These are phyloP conservation scores for Penicillium dipodomyicola DNA, from an alignment of 495 filamentous ascomycete species.

Conservation along the genomic window DNA sequence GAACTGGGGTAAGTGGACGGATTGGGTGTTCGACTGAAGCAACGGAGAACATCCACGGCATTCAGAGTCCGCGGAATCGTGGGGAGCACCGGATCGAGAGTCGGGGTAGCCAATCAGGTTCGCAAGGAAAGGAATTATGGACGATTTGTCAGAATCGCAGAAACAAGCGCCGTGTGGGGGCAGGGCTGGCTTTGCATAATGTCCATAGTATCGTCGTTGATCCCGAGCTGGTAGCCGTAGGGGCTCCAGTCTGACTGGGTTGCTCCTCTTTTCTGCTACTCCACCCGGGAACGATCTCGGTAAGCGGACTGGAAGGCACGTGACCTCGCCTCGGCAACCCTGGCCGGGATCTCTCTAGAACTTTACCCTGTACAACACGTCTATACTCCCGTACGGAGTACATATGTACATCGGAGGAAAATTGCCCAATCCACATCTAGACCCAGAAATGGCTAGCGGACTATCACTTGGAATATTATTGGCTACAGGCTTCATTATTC, in stretches of 20 bases:
- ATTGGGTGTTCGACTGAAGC: constrained; percentile 14
- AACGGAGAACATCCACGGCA: constrained; percentile 43
- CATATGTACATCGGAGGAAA: not conserved
- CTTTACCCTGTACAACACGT: too few relatives aligned
- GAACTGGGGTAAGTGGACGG: constrained; percentile 29
- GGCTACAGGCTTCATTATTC: not conserved
- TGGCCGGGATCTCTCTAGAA: constrained; percentile 28
- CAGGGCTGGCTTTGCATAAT: constrained; percentile 3
- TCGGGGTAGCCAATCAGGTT: constrained; percentile 18
- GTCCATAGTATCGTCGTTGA: constrained; percentile 27
- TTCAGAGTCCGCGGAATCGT: constrained; percentile 41
- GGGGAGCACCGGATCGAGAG: constrained; percentile 18
- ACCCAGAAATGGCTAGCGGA: not conserved
- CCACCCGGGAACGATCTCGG: constrained; percentile 32
- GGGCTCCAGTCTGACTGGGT: not conserved
- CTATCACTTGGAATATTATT: not conserved
- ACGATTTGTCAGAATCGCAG: constrained; percentile 7
- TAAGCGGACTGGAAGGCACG: constrained; percentile 35
- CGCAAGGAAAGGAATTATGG: constrained; percentile 5
- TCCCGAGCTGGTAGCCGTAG: constrained; percentile 20
- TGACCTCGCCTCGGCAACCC: constrained; percentile 29
- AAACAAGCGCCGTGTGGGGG: constrained; percentile 13
- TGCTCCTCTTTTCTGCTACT: not conserved
- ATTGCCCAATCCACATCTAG: not conserved
- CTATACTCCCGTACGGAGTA: not conserved